phyloP scores from a whole-genome alignment of 129 eudicot species.

The Mikania micrantha region DNA sequence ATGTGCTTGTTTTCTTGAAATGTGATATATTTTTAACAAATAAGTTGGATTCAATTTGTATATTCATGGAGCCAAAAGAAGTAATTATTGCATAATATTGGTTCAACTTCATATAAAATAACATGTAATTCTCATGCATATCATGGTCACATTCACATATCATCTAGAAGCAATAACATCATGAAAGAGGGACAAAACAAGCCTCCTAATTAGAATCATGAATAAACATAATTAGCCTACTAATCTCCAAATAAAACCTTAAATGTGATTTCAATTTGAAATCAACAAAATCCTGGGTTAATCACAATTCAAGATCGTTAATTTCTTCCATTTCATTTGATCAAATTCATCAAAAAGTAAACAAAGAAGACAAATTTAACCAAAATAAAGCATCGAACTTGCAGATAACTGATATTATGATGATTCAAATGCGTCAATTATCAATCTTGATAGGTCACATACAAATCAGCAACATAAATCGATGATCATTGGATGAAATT shows the following conservation, averaged over 20 bases:
- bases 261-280: neutral
- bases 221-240: neutral
- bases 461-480: neutral
- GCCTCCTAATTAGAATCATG: neutral
- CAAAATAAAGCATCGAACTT: neutral
- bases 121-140: neutral
- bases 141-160: neutral
- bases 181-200: neutral
- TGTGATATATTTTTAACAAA: no score
- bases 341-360: neutral
- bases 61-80: neutral
- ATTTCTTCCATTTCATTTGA: neutral
- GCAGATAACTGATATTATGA: neutral
- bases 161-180: neutral
- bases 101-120: neutral
- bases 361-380: neutral
- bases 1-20: no score
- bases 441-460: neutral
- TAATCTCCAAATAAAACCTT: neutral
- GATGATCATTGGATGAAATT: neutral
- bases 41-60: neutral
- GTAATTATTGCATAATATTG: neutral
- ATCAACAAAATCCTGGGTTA: neutral
- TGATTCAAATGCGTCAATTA: neutral
- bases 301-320: neutral